These are phyloP conservation scores for Prunus campanulata DNA, from an alignment of 306 rosid species.

Conservation along the genomic window DNA sequence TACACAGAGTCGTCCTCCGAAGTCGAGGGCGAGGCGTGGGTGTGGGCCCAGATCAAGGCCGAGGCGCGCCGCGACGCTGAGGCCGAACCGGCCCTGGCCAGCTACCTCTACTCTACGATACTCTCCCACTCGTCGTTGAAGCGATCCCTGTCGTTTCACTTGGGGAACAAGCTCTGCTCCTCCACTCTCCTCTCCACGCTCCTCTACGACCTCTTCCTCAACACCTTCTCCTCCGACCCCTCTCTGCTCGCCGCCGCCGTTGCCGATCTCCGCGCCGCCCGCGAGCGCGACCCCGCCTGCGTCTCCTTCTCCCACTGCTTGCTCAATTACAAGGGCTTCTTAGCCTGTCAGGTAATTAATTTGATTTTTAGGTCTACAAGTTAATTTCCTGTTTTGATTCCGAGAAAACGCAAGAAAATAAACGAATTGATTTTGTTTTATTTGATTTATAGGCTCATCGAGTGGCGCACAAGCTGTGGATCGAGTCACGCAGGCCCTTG, in stretches of 20 bases:
- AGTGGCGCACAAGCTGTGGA: constrained; percentile 79
- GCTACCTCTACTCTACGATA: constrained; percentile 89
- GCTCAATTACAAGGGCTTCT: constrained; percentile 90
- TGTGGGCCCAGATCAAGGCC: constrained; percentile 78
- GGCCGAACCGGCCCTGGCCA: constrained; percentile 88
- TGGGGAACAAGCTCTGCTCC: constrained; percentile 90
- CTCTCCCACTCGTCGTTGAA: constrained; percentile 76
- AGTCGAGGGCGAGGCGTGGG: constrained; percentile 51
- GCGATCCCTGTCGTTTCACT: constrained; percentile 77
- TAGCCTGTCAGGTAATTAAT: constrained; percentile 71
- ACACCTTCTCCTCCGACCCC: constrained; percentile 64
- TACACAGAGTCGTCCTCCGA: constrained; percentile 13
- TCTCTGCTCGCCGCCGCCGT: constrained; percentile 64
- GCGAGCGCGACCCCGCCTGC: constrained; percentile 82
- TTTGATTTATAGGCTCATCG: constrained; percentile 13
- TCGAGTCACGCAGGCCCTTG: constrained; percentile 68
- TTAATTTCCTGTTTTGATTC: not conserved
- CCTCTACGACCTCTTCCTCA: constrained; percentile 81
- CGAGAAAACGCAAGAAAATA: not conserved
- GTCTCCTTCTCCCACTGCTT: constrained; percentile 86
- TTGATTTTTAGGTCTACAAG: not conserved
- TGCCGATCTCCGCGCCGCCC: constrained; percentile 80
- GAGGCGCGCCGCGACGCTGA: constrained; percentile 91
- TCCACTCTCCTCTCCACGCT: constrained; percentile 91
- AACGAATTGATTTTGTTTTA: not conserved